Evolutionary conservation across 139 green algal species (phyloP).

Genomic region (Picochlorum sp.): DNA sequence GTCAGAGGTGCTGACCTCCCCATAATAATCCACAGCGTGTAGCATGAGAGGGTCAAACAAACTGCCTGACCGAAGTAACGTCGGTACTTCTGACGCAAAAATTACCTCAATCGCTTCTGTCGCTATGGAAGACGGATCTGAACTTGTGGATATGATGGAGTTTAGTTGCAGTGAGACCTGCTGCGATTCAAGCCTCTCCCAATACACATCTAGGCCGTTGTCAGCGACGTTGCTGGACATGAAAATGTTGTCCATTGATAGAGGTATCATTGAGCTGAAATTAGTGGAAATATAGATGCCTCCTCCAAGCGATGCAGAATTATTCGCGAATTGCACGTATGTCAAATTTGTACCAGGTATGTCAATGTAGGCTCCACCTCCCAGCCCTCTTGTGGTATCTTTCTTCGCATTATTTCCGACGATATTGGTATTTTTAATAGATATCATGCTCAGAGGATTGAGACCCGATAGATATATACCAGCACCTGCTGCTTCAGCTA

Average conservation of each 20-base stretch:
- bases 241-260: not conserved
- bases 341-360: slow-evolving; percentile 5
- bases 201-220: not conserved
- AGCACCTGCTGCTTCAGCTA: slow-evolving; percentile 8
- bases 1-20: slow-evolving; percentile 9
- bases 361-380: slow-evolving; percentile 15
- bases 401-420: slow-evolving; percentile 1
- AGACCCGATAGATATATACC: slow-evolving; percentile 5
- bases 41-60: no score
- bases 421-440: not conserved
- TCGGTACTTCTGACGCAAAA: not conserved
- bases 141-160: no score
- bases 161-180: no score
- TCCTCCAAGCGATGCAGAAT: slow-evolving; percentile 18
- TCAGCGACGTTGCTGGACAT: not conserved
- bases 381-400: slow-evolving; percentile 6
- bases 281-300: slow-evolving; percentile 17
- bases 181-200: not conserved
- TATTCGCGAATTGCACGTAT: not conserved
- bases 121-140: no score
- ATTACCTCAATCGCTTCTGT: not conserved
- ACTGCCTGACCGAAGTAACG: not conserved
- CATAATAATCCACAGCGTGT: slow-evolving; percentile 15
- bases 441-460: not conserved
- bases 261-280: not conserved